Evolutionary conservation across 2,329 filamentous ascomycete species (phyloP).

Genomic region (Botrytis medusae): DNA sequence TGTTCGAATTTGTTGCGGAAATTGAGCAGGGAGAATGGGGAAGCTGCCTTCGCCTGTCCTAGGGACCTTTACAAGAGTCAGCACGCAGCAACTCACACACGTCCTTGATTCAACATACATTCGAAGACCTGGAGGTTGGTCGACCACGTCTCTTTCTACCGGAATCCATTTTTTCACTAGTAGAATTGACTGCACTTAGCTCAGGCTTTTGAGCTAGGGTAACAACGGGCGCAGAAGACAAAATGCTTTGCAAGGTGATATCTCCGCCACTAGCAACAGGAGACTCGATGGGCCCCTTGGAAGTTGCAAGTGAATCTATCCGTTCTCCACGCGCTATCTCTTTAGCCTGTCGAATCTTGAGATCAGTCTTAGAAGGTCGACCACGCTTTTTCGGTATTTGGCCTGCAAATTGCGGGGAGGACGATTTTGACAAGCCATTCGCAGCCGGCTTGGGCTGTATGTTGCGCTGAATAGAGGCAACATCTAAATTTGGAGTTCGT

Average conservation of each 20-base stretch:
- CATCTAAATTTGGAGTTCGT: slow-evolving; percentile 31
- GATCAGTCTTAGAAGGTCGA: slow-evolving; percentile 38
- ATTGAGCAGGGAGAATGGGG: slow-evolving; percentile 4
- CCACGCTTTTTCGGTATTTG: slow-evolving; percentile 35
- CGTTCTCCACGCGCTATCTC: slow-evolving; percentile 36
- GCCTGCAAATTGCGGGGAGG: slow-evolving; percentile 25
- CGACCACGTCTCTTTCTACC: slow-evolving; percentile 30
- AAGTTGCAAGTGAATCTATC: slow-evolving; percentile 28
- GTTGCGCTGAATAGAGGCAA: slow-evolving; percentile 25
- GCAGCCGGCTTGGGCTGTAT: slow-evolving; percentile 36
- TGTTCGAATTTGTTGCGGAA: background rate
- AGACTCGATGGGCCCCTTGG: slow-evolving; percentile 14
- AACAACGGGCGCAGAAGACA: background rate
- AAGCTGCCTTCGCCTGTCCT: slow-evolving; percentile 32
- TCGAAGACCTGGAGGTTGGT: slow-evolving; percentile 26
- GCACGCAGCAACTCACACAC: slow-evolving; percentile 11
- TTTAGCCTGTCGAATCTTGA: slow-evolving; percentile 33
- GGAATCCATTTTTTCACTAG: slow-evolving; percentile 23
- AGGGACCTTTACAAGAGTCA: slow-evolving; percentile 16
- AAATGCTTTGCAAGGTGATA: slow-evolving; percentile 7
- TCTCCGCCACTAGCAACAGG: slow-evolving; percentile 20
- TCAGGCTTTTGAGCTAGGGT: background rate
- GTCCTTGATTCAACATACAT: slow-evolving; percentile 25
- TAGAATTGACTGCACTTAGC: background rate
- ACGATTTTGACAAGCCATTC: slow-evolving; percentile 32